Conservation (phyloP, 768 basidiomycete species). For the Panus rudis region DNA sequence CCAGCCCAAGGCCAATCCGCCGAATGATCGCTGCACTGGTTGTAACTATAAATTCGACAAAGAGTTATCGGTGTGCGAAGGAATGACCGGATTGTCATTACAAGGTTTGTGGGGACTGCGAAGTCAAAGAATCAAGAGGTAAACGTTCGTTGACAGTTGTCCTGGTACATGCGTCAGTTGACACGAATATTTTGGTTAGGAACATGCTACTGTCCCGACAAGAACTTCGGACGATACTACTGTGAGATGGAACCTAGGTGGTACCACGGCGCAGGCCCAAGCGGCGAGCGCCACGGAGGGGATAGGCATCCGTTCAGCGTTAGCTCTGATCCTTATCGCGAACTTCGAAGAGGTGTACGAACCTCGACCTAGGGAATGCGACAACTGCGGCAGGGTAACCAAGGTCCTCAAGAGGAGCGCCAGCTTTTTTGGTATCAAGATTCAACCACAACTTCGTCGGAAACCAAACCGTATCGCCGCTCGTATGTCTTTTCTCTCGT, state of each 20-base stretch:
- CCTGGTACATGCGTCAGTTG: background rate
- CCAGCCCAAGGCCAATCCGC: slow-evolving; percentile 19
- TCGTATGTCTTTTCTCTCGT: too few species aligned
- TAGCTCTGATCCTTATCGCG: too few species aligned
- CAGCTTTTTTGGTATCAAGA: too few species aligned
- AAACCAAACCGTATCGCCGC: too few species aligned
- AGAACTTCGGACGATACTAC: slow-evolving; percentile 29
- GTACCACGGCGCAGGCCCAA: slow-evolving; percentile 25
- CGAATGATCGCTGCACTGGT: slow-evolving; percentile 22
- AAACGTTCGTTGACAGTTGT: background rate
- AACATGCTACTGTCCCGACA: slow-evolving; percentile 29
- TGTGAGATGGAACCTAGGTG: slow-evolving; percentile 25
- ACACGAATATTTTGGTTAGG: slow-evolving; percentile 15
- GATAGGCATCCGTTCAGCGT: slow-evolving; percentile 35
- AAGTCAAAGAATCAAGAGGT: slow-evolving; percentile 23
- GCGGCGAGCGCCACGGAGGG: slow-evolving; percentile 20
- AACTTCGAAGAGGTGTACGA: slow-evolving; percentile 23
- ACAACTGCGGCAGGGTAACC: slow-evolving; percentile 24
- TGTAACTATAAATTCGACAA: slow-evolving; percentile 23
- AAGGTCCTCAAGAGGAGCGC: slow-evolving; percentile 11
- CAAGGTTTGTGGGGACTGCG: slow-evolving; percentile 28
- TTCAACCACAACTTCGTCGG: too few species aligned
- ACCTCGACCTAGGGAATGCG: slow-evolving; percentile 21
- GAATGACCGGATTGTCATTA: slow-evolving; percentile 30
- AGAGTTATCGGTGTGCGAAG: slow-evolving; percentile 19